These are phyloP conservation scores for Teunomyces cretensis DNA, from an alignment of 805 yeast species.

Conservation along the genomic window DNA sequence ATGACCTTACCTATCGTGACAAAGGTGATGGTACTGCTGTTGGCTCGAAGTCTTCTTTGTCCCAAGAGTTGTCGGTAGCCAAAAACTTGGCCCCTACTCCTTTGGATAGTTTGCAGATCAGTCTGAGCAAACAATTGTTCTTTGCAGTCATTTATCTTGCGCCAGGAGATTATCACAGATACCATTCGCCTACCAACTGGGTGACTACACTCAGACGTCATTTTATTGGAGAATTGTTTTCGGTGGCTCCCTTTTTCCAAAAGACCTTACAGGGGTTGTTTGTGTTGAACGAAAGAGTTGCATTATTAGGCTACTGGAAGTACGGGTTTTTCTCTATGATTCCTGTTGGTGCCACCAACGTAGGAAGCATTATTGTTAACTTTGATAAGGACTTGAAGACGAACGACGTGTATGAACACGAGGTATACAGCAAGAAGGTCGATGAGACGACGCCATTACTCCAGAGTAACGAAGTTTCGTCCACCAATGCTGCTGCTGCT, in stretches of 20 bases:
- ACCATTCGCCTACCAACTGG: conserved; percentile 96
- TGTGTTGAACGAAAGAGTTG: conserved; percentile 92
- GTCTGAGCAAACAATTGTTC: conserved; percentile 58
- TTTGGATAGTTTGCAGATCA: conserved; percentile 27
- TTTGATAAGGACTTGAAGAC: conserved; percentile 90
- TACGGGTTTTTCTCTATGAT: conserved; percentile 98
- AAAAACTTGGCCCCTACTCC: conserved; percentile 39
- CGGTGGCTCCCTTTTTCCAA: conserved; percentile 97
- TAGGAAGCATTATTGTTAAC: conserved; percentile 88
- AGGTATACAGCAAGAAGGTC: conserved; percentile 19
- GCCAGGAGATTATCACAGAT: conserved; percentile 97
- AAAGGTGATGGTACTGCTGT: conserved; percentile 66
- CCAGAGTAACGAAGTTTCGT: neutral
- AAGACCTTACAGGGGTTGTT: conserved; percentile 81
- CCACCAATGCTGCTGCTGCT: conserved; percentile 3
- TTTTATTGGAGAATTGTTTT: conserved; percentile 91
- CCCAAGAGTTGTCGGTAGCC: conserved; percentile 40
- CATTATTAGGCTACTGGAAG: conserved; percentile 93
- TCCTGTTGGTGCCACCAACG: conserved; percentile 99
- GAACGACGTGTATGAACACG: conserved; percentile 65
- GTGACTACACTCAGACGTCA: conserved; percentile 91
- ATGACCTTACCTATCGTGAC: conserved; percentile 51
- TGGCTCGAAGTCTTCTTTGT: conserved; percentile 29
- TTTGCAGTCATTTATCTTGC: conserved; percentile 93
- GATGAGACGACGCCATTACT: conserved; percentile 34